Evolutionary conservation across 306 rosid genomes (phyloP).

Genomic region (Cucurbita moschata): DNA sequence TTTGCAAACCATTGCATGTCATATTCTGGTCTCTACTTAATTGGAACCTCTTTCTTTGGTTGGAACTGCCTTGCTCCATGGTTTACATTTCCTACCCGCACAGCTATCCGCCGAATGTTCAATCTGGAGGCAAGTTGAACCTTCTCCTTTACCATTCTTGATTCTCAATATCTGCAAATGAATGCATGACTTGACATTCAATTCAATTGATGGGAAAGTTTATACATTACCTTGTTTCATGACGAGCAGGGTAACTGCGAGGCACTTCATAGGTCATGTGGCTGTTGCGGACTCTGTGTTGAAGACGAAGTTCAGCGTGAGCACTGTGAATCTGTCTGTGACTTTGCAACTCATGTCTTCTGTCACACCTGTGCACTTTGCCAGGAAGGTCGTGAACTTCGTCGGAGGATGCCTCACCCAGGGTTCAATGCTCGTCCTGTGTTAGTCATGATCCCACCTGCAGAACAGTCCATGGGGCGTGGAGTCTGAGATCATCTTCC

Average conservation of each 20-base stretch:
- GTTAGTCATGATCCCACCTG: constrained; percentile 82
- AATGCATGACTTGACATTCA: neutral
- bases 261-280: constrained; percentile 63
- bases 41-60: constrained; percentile 64
- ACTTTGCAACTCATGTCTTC: constrained; percentile 66
- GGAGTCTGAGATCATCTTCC: constrained; percentile 23
- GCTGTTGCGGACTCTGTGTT: constrained; percentile 63
- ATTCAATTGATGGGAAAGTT: neutral
- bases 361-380: constrained; percentile 87
- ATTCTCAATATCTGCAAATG: neutral
- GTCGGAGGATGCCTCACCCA: constrained; percentile 78
- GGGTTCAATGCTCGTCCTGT: constrained; percentile 69
- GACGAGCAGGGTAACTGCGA: constrained; percentile 64
- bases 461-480: constrained; percentile 75
- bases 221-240: neutral
- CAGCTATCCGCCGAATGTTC: constrained; percentile 70
- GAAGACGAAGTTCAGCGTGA: constrained; percentile 61
- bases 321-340: constrained; percentile 64
- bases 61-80: constrained; percentile 73
- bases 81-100: constrained; percentile 68
- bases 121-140: constrained; percentile 71
- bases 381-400: constrained; percentile 96
- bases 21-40: constrained; percentile 52
- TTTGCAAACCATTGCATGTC: constrained; percentile 66
- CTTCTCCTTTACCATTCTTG: neutral